Evolutionary conservation across 768 basidiomycete genomes (phyloP).

Genomic region (Macrolepiota dolichaula): DNA sequence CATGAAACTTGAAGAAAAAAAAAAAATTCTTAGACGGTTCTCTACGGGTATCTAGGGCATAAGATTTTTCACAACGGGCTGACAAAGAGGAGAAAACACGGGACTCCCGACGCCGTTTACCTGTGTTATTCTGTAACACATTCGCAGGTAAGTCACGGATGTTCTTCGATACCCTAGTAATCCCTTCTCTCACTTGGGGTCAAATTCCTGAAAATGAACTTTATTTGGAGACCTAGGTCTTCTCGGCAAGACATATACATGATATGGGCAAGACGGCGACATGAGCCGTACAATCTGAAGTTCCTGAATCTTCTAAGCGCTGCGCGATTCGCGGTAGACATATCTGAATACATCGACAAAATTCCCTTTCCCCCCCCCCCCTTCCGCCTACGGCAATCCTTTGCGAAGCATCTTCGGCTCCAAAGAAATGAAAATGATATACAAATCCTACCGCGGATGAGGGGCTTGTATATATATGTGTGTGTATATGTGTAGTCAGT

Average conservation of each 20-base stretch:
- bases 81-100: neutral
- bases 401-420: neutral
- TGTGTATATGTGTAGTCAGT: neutral
- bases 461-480: no score
- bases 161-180: neutral
- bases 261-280: neutral
- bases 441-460: neutral
- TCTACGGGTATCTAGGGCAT: neutral
- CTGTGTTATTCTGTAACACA: neutral
- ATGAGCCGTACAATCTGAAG: neutral
- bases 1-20: neutral
- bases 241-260: neutral
- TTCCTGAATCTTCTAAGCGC: neutral
- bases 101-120: neutral
- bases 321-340: neutral
- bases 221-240: neutral
- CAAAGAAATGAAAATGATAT: neutral
- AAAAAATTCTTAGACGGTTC: neutral
- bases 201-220: neutral
- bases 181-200: neutral
- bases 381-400: neutral
- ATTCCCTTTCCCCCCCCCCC: neutral
- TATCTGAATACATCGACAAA: neutral
- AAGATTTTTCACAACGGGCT: neutral
- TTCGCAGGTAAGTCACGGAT: neutral